These are phyloP conservation scores for Dipodascus albidus DNA, from an alignment of 805 yeast species.

Conservation along the genomic window DNA sequence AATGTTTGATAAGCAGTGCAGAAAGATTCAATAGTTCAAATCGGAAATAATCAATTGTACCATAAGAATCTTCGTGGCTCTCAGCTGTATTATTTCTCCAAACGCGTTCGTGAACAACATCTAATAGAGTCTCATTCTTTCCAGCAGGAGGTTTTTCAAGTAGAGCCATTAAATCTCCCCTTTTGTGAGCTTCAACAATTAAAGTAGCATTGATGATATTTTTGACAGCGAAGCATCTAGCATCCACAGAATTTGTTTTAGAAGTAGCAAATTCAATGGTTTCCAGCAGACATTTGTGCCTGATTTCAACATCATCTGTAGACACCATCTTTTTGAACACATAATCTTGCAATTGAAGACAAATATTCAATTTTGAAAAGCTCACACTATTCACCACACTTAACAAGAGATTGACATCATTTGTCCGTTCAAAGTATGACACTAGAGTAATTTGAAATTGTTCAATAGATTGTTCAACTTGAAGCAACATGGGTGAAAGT, in stretches of 20 bases:
- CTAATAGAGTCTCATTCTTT: conserved; percentile 44
- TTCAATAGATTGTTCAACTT: conserved; percentile 56
- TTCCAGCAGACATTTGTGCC: conserved; percentile 40
- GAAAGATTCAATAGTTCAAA: conserved; percentile 75
- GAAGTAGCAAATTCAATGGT: conserved; percentile 40
- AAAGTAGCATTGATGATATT: conserved; percentile 56
- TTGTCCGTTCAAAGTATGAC: conserved; percentile 24
- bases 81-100: conserved; percentile 37
- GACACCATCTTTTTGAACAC: conserved; percentile 46
- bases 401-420: conserved; percentile 29
- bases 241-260: conserved; percentile 33
- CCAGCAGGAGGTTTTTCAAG: conserved; percentile 26
- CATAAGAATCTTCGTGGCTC: conserved; percentile 35
- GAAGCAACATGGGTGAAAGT: conserved; percentile 53
- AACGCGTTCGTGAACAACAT: conserved; percentile 44
- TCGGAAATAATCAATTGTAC: conserved; percentile 61
- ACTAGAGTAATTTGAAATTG: conserved; percentile 45
- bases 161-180: conserved; percentile 37
- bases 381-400: conserved; percentile 34
- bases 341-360: conserved; percentile 41
- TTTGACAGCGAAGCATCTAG: conserved; percentile 52
- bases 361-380: conserved; percentile 32
- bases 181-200: conserved; percentile 43
- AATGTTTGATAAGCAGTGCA: conserved; percentile 58
- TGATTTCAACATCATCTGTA: conserved; percentile 33